Base-by-base conservation (phyloP, 345 rosid genomes). In the Populus tremula region DNA sequence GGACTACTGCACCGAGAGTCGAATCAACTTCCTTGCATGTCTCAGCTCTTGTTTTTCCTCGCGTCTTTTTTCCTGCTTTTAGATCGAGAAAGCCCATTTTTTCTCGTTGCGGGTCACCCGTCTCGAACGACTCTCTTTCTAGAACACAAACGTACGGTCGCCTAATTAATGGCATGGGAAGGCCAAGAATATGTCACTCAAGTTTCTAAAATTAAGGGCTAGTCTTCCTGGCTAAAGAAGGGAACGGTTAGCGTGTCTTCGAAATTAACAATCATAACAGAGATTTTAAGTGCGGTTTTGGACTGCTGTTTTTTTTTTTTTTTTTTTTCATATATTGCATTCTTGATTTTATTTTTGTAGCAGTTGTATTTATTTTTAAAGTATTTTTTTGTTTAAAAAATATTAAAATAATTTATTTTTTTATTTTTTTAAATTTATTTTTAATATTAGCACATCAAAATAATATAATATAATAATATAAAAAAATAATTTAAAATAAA, bases 41-140 rank as follows among this genome's bases (percentile, higher is more conserved):
- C 63, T 21, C 13, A 2, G 47, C 23, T 50, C 23, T 50, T 20
- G 1, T 66, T 71, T 69, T 14, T 33, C 45, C 59, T 7, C 7
- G 10, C 45, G 10, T 45, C 14, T 1, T 6, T 67, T 62, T 38
- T 53, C 65, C 54, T 31, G 10, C 33, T 25, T 80, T 78, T 29
- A 12, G n/a, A 27, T 27, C 1, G 27, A 71, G 17, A 33, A 81
- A 67, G 50, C 79, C 71, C 41, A 25, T 41, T 69, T 82, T 82
- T 87, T 87, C 87, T 76, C 83, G 56, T 20, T 75, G 78, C 23
- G 71, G 92, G 36, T 89, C 72, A 82, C 81, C 92, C 73, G 68
- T 69, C 84, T 76, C 82, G 76, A 87, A 77, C 90, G 36, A 85
- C 87, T 62, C 63, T 71, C 54, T 72, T 67, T 81, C 70, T 36